These are phyloP conservation scores for Aspergillus hancockii DNA, from an alignment of 495 filamentous ascomycete species.

Conservation along the genomic window DNA sequence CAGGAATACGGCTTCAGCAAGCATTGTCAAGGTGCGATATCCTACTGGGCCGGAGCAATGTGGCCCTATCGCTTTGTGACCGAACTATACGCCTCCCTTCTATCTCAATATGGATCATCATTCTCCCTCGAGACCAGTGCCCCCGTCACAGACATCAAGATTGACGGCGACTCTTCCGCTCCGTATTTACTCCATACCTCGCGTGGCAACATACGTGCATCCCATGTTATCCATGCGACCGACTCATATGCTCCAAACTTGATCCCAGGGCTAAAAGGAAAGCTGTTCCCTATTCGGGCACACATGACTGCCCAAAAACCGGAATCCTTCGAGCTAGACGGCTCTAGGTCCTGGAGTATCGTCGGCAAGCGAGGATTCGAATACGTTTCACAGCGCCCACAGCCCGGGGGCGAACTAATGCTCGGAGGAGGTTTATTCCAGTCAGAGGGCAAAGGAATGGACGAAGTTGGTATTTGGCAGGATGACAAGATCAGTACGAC, in stretches of 20 bases:
- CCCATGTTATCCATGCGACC: slow-evolving; percentile 48
- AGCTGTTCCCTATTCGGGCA: slow-evolving; percentile 45
- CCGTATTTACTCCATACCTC: slow-evolving; percentile 36
- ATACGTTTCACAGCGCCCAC: slow-evolving; percentile 33
- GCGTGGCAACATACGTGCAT: slow-evolving; percentile 35
- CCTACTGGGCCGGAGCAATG: slow-evolving; percentile 37
- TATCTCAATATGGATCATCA: slow-evolving; percentile 21
- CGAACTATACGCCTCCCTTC: slow-evolving; percentile 36
- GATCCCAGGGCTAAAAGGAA: slow-evolving; percentile 43
- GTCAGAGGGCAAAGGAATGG: slow-evolving; percentile 24
- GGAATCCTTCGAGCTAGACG: slow-evolving; percentile 17
- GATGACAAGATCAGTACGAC: slow-evolving; percentile 28
- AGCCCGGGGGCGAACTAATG: slow-evolving; percentile 31
- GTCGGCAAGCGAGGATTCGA: slow-evolving; percentile 34
- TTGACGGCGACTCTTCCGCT: not conserved
- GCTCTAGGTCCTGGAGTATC: slow-evolving; percentile 33
- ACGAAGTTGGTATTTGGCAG: slow-evolving; percentile 31
- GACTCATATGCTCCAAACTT: slow-evolving; percentile 49
- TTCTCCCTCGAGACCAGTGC: slow-evolving; percentile 44
- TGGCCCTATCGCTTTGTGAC: slow-evolving; percentile 49
- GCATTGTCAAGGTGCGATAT: slow-evolving; percentile 26
- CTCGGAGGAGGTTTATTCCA: slow-evolving; percentile 37
- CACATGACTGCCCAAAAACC: slow-evolving; percentile 48
- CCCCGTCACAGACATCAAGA: not conserved
- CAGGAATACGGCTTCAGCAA: slow-evolving; percentile 14